Base-by-base conservation (phyloP, 805 yeast genomes). In the Candida chilensis region DNA sequence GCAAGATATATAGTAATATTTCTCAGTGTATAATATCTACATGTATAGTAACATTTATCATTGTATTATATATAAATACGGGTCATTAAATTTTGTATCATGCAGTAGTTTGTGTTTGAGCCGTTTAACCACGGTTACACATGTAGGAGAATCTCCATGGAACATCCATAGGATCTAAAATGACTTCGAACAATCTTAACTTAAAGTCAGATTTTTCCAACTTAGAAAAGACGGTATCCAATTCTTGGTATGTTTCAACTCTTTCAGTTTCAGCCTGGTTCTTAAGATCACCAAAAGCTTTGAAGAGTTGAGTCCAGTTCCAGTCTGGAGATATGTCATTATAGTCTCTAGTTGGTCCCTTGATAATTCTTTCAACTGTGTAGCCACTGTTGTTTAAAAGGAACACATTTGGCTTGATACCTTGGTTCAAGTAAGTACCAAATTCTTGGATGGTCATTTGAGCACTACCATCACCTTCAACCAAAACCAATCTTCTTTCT, bases 381-480 rank as follows among this genome's bases (percentile, higher is more conserved):
- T 88, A 88, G 2, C 96, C 96, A 34, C 71, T 69, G 54, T 88
- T 88, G 57, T 88, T 88, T 55, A 86, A 60, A 31, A 88, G 54
- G 41, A 87, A 70, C 17, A 88, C 67, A 25, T 79, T 71, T 15
- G 94, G 85, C 21, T 70, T 71, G 25, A 80, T 62, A 13, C 64
- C 60, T 37, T 69, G 60, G 37, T 84, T 69, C 24, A 81, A 51
- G 45, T 71, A 73, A 2, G 84, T 66, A 1, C 85, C 72, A 29
- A 78, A 53, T 48, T 88, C 96, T 63, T 88, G 95, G 32, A 81
- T 64, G 4, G 96, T 86, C 95, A 88, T 83, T 60, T 85, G 95
- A 2, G 95, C 90, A 3, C 95, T 78, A 1, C 96, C 96, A 51
- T 88, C 96, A 33, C 96, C 96, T 60, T 83, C 87, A 12, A 85